Base-by-base conservation (phyloP, 768 basidiomycete genomes). In the Pisolithus sp. region DNA sequence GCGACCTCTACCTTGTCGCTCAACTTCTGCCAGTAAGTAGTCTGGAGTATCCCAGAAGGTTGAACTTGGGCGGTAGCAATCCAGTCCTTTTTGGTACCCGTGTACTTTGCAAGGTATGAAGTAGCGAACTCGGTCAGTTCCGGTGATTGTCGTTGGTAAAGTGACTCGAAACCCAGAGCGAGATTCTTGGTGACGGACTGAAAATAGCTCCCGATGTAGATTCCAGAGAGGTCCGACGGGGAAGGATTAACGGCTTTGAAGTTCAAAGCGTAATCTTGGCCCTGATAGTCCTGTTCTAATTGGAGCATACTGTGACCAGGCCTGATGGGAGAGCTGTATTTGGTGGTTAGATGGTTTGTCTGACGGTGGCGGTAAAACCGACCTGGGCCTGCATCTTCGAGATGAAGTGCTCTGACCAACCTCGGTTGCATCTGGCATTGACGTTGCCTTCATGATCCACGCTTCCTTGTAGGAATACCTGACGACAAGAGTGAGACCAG, bases 1-100 rank as follows among this genome's bases (percentile, higher is more conserved):
- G 92, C 95, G n/a, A 94, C 93, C 55, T 98, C 96, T 12, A 99
- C 88, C 71, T 95, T 93, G 52, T 95, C 91, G 67, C 86, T 86
- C 53, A 99, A 72, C 66, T 91, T 93, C 57, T 97, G 93, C 89
- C 92, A 96, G 70, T 98, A 99, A 8, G 92, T 94, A 26, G 93
- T 82, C 69, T 93, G 89, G 23, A 96, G 62, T 46, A 90, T 78
- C 21, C 94, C 92, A 15, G 82, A 76, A 15, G 86, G 79, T 66
- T 93, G 92, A 12, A 94, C 56, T 62, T 91, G 89, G 12, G 91
- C 86, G 4, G 93, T 95, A n/a, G 90, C 92, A 60, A 93, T 93
- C 91, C 92, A 94, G 64, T 77, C 82, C 64, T 81, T 85, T 66
- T 83, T 77, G 26, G 76, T 68, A 56, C 82, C 71, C 0, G 85